Conservation (phyloP, 1,284 basidiomycete species). For the Apiotrichum gamsii region DNA sequence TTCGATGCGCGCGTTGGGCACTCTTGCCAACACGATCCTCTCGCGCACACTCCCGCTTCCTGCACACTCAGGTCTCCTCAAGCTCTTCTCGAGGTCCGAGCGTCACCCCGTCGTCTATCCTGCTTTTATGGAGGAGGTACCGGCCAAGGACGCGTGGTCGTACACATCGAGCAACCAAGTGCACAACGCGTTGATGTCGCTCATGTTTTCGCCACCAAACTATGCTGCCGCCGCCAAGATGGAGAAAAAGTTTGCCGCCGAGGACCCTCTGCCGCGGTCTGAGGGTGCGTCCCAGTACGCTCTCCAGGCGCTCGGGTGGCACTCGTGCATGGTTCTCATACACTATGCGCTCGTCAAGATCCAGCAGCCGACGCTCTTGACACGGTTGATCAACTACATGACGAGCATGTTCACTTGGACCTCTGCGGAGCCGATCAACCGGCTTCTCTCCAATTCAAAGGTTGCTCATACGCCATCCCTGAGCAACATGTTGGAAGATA, state of each 20-base stretch:
- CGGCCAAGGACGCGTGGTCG: slow-evolving; percentile 25
- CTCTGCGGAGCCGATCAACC: slow-evolving; percentile 12
- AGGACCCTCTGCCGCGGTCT: background rate
- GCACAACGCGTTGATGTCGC: slow-evolving; percentile 41
- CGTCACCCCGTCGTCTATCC: slow-evolving; percentile 40
- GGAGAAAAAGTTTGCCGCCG: slow-evolving; percentile 1
- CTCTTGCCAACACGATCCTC: slow-evolving; percentile 43
- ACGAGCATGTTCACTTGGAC: slow-evolving; percentile 10
- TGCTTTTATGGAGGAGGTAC: slow-evolving; percentile 20
- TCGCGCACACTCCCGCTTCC: slow-evolving; percentile 43
- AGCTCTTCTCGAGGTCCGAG: slow-evolving; percentile 29
- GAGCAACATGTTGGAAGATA: no score
- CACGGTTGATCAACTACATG: slow-evolving; percentile 32
- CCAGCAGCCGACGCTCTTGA: slow-evolving; percentile 20
- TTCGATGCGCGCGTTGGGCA: slow-evolving; percentile 43
- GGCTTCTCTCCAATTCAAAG: no score
- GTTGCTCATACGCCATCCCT: no score
- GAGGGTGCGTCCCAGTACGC: slow-evolving; percentile 23
- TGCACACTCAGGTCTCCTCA: slow-evolving; percentile 30
- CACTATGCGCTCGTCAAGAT: slow-evolving; percentile 30
- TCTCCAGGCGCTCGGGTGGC: slow-evolving; percentile 32
- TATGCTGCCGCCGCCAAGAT: slow-evolving; percentile 17
- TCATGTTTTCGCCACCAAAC: slow-evolving; percentile 43
- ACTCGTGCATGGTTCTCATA: slow-evolving; percentile 33
- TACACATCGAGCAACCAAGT: slow-evolving; percentile 45